Conservation (phyloP, 805 yeast species). For the Schwanniomyces sp. region DNA sequence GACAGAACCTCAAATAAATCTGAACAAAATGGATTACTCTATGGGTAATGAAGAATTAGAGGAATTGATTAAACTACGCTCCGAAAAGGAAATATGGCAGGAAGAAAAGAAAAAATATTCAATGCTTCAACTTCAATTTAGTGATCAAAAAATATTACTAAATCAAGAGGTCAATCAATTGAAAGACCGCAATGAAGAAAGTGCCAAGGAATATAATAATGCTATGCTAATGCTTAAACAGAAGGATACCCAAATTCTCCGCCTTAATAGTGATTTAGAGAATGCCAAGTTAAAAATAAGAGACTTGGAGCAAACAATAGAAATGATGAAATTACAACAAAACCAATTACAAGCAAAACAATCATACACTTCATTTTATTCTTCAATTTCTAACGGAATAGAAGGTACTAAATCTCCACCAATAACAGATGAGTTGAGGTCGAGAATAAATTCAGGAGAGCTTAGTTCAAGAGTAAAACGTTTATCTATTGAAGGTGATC, state of each 20-base stretch:
- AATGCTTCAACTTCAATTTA: slow-evolving; percentile 22
- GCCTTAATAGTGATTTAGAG: slow-evolving; percentile 64
- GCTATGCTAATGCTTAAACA: slow-evolving; percentile 56
- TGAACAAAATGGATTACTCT: slow-evolving; percentile 7
- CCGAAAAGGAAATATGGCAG: slow-evolving; percentile 52
- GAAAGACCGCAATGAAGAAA: slow-evolving; percentile 34
- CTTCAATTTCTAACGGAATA: not conserved
- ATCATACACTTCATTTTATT: slow-evolving; percentile 1
- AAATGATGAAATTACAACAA: slow-evolving; percentile 27
- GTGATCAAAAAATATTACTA: slow-evolving; percentile 21
- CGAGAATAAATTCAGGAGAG: slow-evolving; percentile 28
- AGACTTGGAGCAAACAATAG: slow-evolving; percentile 51
- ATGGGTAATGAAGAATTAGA: slow-evolving; percentile 28
- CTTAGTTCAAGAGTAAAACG: slow-evolving; percentile 42
- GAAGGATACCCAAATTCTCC: slow-evolving; percentile 64
- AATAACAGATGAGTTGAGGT: not conserved
- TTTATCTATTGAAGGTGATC: slow-evolving; percentile 32
- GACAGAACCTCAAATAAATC: slow-evolving; percentile 3
- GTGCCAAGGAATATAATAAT: slow-evolving; percentile 52
- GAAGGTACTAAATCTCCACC: not conserved
- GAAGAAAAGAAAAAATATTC: slow-evolving; percentile 24
- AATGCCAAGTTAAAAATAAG: slow-evolving; percentile 50
- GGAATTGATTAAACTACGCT: slow-evolving; percentile 52
- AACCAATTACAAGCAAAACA: slow-evolving; percentile 9
- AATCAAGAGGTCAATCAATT: slow-evolving; percentile 22